A percentile compares a stretch with the other conserved stretches of the same genome.
Evolutionary conservation across 2,329 filamentous ascomycete species (phyloP).

Genomic region (Aspergillus nomiae): DNA sequence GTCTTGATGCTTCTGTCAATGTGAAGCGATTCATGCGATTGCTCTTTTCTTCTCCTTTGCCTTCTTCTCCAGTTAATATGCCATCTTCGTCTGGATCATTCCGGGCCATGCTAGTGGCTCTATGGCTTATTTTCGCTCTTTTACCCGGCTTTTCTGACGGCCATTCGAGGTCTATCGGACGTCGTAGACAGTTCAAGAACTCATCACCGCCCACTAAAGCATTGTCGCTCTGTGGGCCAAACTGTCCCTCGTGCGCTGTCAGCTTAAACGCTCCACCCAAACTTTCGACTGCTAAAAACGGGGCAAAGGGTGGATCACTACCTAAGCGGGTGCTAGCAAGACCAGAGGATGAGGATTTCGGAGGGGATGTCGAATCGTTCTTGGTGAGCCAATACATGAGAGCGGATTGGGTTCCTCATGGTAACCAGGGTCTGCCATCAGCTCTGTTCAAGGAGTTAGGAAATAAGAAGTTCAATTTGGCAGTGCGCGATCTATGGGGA

Average conservation of each 20-base stretch:
- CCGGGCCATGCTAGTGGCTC: not conserved
- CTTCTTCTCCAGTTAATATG: not conserved
- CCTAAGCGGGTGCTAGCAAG: not conserved
- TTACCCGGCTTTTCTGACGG: not conserved
- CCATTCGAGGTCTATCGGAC: not conserved
- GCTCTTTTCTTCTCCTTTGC: not conserved
- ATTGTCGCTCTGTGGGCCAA: not conserved
- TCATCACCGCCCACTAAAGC: not conserved
- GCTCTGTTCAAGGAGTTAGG: not conserved
- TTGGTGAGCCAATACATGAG: not conserved
- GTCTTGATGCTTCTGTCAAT: not conserved
- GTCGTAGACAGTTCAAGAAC: not conserved
- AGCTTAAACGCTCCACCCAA: not conserved
- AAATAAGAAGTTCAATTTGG: not conserved
- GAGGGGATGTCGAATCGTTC: not conserved
- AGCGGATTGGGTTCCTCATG: not conserved
- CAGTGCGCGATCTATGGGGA: not conserved
- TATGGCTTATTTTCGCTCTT: not conserved
- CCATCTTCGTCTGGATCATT: not conserved
- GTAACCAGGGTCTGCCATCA: not conserved
- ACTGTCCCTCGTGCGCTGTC: not conserved
- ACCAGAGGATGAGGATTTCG: not conserved
- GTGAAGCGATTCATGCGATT: not conserved
- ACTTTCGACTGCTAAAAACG: not conserved
- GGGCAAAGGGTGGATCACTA: not conserved